Evolutionary conservation across 371 early-diverging fungal genomes (phyloP).

Genomic region (Mortierella sp.): DNA sequence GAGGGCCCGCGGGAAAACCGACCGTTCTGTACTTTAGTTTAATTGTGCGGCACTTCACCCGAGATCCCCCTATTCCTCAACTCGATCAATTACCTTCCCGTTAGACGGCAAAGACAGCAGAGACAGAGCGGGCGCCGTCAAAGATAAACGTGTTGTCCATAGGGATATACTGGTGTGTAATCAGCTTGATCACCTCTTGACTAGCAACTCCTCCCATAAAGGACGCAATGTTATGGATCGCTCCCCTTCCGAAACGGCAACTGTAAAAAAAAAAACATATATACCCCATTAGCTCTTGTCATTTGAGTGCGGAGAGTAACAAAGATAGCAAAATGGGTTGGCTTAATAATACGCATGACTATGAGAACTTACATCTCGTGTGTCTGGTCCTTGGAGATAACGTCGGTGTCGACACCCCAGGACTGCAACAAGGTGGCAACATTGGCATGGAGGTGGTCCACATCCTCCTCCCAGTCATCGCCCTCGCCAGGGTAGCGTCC

Average conservation of each 20-base stretch:
- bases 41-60: not conserved
- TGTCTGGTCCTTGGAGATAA: conserved; percentile 58
- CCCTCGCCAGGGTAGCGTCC: conserved; percentile 69
- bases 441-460: conserved; percentile 53
- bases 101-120: conserved; percentile 49
- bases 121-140: conserved; percentile 70
- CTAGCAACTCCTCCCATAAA: conserved; percentile 95
- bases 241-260: conserved; percentile 81
- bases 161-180: conserved; percentile 94
- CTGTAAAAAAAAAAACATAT: conserved; percentile 55
- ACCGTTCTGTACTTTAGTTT: too few relatives aligned
- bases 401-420: conserved; percentile 31
- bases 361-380: conserved; percentile 61
- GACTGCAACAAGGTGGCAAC: conserved; percentile 48
- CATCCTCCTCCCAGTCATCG: conserved; percentile 56
- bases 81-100: not conserved
- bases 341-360: not conserved
- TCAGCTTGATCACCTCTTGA: conserved; percentile 95
- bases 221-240: conserved; percentile 89
- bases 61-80: too few relatives aligned
- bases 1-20: not conserved
- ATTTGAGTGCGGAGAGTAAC: not conserved
- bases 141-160: conserved; percentile 87
- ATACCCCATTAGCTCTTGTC: not conserved
- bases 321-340: not conserved